These are phyloP conservation scores for Globisporangium nagaii DNA, from an alignment of 352 stramenopile genomes.

Conservation along the genomic window DNA sequence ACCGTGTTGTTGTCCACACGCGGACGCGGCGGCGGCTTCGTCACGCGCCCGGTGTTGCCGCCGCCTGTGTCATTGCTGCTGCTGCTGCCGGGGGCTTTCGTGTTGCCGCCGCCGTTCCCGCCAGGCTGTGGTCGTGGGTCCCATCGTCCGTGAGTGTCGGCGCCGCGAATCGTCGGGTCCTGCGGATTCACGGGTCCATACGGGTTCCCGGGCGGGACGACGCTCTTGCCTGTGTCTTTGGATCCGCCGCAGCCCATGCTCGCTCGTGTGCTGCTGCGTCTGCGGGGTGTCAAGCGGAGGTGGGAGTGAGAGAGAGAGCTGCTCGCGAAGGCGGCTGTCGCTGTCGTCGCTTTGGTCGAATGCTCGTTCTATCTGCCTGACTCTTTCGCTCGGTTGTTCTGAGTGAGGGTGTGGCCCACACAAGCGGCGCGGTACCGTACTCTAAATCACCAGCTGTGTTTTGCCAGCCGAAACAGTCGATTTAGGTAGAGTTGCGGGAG, in stretches of 20 bases:
- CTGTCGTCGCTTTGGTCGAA: too few relatives aligned
- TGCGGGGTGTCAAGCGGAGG: too few relatives aligned
- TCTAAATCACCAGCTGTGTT: too few relatives aligned
- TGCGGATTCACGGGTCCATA: constrained; percentile 4
- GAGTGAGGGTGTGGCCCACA: too few relatives aligned
- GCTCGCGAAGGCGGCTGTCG: background rate
- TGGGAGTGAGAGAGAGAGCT: constrained; percentile 2
- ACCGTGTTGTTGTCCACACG: constrained; percentile 43
- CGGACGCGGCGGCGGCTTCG: constrained; percentile 1
- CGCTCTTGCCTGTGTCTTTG: constrained; percentile 3
- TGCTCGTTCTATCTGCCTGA: too few relatives aligned
- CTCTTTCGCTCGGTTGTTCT: too few relatives aligned
- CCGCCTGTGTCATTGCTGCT: background rate
- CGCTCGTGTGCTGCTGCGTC: background rate
- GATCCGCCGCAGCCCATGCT: constrained; percentile 12
- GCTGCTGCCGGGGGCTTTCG: background rate
- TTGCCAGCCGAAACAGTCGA: too few relatives aligned
- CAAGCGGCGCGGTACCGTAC: too few relatives aligned
- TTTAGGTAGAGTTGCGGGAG: too few relatives aligned
- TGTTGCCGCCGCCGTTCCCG: too few relatives aligned
- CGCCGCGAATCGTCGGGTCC: background rate
- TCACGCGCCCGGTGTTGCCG: background rate
- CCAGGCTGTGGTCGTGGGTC: too few relatives aligned
- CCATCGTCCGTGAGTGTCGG: too few relatives aligned
- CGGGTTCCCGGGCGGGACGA: background rate